phyloP scores from a whole-genome alignment of 1,284 basidiomycete species.

The Fistulinella staudtii region DNA sequence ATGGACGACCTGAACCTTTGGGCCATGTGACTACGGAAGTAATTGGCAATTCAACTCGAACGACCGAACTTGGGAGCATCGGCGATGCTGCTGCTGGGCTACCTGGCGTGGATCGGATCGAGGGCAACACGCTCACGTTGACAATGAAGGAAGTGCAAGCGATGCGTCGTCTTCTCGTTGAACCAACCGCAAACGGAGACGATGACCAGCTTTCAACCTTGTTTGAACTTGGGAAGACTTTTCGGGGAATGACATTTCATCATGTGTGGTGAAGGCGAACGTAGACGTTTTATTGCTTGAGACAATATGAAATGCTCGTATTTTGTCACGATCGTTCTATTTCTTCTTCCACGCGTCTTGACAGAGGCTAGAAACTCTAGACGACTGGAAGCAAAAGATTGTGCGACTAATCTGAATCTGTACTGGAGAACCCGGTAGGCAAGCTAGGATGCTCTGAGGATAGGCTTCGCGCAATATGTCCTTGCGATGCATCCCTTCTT shows the following conservation, averaged over 20 bases:
- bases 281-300: background rate
- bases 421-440: no score
- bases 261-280: constrained; percentile 25
- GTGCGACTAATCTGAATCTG: no score
- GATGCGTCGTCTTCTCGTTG: constrained; percentile 16
- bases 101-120: background rate
- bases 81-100: background rate
- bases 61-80: background rate
- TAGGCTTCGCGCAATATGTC: no score
- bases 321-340: background rate
- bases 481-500: no score
- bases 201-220: constrained; percentile 11
- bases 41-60: background rate
- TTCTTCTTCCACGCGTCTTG: no score
- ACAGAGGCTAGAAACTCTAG: no score
- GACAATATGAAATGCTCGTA: background rate
- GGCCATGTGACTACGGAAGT: background rate
- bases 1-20: background rate
- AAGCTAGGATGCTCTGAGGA: no score
- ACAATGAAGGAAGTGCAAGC: constrained; percentile 17
- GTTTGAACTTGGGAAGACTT: constrained; percentile 23
- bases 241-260: constrained; percentile 20
- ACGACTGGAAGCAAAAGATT: no score
- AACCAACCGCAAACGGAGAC: background rate
- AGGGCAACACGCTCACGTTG: constrained; percentile 14